Percentiles rank a stretch among this genome's conserved stretches.
phyloP scores from a whole-genome alignment of 192 early-diverging fungal genomes.

The Rhizophagus clarus region DNA sequence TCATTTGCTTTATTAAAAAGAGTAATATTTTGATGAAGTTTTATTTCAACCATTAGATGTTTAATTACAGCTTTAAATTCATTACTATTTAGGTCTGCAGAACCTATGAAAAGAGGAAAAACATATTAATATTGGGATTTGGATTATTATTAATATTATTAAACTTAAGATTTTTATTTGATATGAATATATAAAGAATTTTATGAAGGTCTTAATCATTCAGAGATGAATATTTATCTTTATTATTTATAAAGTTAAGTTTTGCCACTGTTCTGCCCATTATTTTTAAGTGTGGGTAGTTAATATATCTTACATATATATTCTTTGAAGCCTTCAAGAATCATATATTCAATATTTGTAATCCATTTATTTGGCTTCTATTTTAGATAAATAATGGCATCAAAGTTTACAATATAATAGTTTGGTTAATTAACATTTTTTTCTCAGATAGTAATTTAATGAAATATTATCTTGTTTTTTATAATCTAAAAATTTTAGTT shows the following conservation, averaged over 20 bases:
- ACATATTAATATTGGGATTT: too few relatives aligned
- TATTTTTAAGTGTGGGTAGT: not conserved
- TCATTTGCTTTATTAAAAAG: too few relatives aligned
- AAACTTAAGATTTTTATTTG: slow-evolving; percentile 9
- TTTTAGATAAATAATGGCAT: not conserved
- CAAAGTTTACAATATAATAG: slow-evolving; percentile 2
- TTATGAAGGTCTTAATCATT: slow-evolving; percentile 12
- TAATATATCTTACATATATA: not conserved
- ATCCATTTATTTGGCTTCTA: slow-evolving; percentile 3
- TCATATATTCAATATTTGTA: slow-evolving; percentile 4
- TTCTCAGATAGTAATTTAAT: too few relatives aligned
- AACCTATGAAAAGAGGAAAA: too few relatives aligned
- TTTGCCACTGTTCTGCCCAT: too few relatives aligned
- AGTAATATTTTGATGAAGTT: too few relatives aligned
- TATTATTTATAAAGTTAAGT: not conserved
- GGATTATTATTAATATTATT: too few relatives aligned
- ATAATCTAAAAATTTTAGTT: not conserved
- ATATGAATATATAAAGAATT: slow-evolving; percentile 2
- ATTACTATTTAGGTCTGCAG: too few relatives aligned
- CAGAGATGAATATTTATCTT: not conserved
- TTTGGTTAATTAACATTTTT: not conserved
- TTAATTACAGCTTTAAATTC: too few relatives aligned
- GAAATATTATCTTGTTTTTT: too few relatives aligned
- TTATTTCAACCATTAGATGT: too few relatives aligned
- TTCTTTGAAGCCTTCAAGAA: slow-evolving; percentile 15